Evolutionary conservation across 2,329 filamentous ascomycete species (phyloP).

Genomic region (Cercospora sp.): DNA sequence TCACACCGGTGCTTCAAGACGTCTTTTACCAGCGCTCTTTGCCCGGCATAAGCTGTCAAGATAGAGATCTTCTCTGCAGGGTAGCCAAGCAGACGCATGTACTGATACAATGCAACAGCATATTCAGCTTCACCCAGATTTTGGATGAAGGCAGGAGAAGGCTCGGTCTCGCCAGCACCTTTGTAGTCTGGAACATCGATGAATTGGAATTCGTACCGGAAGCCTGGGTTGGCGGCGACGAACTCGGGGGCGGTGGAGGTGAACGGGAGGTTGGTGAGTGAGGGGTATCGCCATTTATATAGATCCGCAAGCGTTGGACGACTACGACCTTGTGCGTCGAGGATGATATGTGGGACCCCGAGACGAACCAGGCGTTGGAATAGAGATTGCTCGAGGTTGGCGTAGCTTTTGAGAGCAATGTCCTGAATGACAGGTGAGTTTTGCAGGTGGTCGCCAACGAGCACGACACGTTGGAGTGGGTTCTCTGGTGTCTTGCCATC

Average conservation of each 20-base stretch:
- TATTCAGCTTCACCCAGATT: slow-evolving; percentile 98
- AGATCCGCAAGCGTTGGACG: slow-evolving; percentile 82
- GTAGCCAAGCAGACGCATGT: slow-evolving; percentile 95
- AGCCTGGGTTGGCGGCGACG: slow-evolving; percentile 80
- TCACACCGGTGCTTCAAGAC: slow-evolving; percentile 81
- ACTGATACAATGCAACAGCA: slow-evolving; percentile 90
- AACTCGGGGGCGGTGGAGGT: slow-evolving; percentile 72
- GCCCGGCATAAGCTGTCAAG: slow-evolving; percentile 89
- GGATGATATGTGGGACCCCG: slow-evolving; percentile 83
- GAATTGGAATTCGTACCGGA: slow-evolving; percentile 94
- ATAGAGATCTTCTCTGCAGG: slow-evolving; percentile 82
- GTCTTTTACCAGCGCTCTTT: slow-evolving; percentile 83
- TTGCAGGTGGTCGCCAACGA: slow-evolving; percentile 94
- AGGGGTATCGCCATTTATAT: slow-evolving; percentile 90
- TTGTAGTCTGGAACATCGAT: slow-evolving; percentile 95
- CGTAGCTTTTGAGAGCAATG: slow-evolving; percentile 88
- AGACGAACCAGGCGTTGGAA: slow-evolving; percentile 89
- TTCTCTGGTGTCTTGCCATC: slow-evolving; percentile 56
- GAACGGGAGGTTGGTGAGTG: slow-evolving; percentile 74
- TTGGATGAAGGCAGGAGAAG: slow-evolving; percentile 91
- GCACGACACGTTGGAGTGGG: slow-evolving; percentile 79
- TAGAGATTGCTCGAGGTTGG: slow-evolving; percentile 92
- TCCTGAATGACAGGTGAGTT: slow-evolving; percentile 97
- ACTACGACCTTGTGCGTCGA: slow-evolving; percentile 92
- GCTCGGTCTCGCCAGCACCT: slow-evolving; percentile 82